These are phyloP conservation scores for Rhytidiadelphus loreus DNA, from an alignment of 225 moss, liverwort and hornwort genomes.

Conservation along the genomic window DNA sequence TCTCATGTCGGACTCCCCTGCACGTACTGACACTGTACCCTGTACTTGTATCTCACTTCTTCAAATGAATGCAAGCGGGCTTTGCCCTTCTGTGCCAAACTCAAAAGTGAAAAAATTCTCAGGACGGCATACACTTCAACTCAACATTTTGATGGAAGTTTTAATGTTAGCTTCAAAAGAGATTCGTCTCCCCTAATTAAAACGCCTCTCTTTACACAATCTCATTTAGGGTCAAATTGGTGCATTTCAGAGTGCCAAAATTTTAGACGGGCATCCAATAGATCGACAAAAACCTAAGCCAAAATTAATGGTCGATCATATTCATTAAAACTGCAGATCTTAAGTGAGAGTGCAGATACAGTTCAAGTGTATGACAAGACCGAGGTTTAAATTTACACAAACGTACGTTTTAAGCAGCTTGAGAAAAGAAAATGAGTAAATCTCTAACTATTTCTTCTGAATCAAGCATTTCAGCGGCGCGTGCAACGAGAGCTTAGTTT, in stretches of 20 bases:
- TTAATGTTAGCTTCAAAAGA: neutral
- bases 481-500: neutral
- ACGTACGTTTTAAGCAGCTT: accelerated
- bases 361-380: too few relatives aligned
- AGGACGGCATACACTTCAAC: neutral
- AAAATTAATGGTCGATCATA: neutral
- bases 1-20: too few relatives aligned
- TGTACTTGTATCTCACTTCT: too few relatives aligned
- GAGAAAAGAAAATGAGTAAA: too few relatives aligned
- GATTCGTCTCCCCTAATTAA: neutral
- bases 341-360: neutral
- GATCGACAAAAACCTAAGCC: neutral
- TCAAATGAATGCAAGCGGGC: too few relatives aligned
- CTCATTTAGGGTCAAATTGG: neutral
- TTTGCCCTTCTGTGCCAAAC: too few relatives aligned
- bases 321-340: neutral
- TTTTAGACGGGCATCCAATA: neutral
- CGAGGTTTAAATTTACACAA: too few relatives aligned
- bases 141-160: neutral
- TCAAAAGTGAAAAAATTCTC: too few relatives aligned
- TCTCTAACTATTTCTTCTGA: too few relatives aligned
- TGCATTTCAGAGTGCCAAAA: neutral
- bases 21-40: too few relatives aligned
- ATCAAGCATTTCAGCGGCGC: too few relatives aligned
- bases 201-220: neutral